Conservation (phyloP, 805 yeast genomes). For the Monosporozyma aerobia region DNA sequence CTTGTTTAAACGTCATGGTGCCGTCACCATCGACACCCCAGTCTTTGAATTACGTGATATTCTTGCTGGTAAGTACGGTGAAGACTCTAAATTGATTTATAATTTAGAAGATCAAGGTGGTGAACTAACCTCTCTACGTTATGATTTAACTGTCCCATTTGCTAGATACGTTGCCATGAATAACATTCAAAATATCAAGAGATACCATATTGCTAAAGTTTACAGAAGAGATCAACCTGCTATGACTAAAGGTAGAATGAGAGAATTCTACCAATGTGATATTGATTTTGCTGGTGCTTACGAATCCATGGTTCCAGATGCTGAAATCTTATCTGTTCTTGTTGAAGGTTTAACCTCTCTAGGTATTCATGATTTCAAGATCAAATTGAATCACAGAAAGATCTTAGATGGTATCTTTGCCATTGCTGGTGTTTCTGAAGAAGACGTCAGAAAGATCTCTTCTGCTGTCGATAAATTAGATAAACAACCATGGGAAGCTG, state of each 20-base stretch:
- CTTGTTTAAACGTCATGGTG: slow-evolving; percentile 92
- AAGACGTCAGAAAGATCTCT: slow-evolving; percentile 86
- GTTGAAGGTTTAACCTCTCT: slow-evolving; percentile 78
- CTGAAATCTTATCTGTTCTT: slow-evolving; percentile 72
- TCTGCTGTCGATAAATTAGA: slow-evolving; percentile 96
- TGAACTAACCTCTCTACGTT: slow-evolving; percentile 87
- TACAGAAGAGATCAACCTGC: slow-evolving; percentile 99
- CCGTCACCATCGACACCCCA: slow-evolving; percentile 96
- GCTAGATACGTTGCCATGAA: slow-evolving; percentile 97
- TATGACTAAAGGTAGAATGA: slow-evolving; percentile 99
- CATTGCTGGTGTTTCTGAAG: slow-evolving; percentile 89
- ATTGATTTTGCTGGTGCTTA: slow-evolving; percentile 91
- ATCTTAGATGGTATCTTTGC: slow-evolving; percentile 91
- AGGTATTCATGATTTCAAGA: slow-evolving; percentile 82
- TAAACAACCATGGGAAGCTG: slow-evolving; percentile 91
- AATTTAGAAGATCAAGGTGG: slow-evolving; percentile 99
- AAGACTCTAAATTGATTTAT: slow-evolving; percentile 92
- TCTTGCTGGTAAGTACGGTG: slow-evolving; percentile 95
- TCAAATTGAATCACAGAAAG: slow-evolving; percentile 92
- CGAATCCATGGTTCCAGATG: slow-evolving; percentile 93
- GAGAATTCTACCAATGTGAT: slow-evolving; percentile 99
- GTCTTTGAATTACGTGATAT: slow-evolving; percentile 95
- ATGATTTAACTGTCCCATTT: slow-evolving; percentile 96
- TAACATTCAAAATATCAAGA: slow-evolving; percentile 77
- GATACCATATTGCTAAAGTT: slow-evolving; percentile 96